A percentile compares a stretch with the other conserved stretches of the same genome.
phyloP scores from a whole-genome alignment of 208 protist genomes.

The Leishmania arabica region DNA sequence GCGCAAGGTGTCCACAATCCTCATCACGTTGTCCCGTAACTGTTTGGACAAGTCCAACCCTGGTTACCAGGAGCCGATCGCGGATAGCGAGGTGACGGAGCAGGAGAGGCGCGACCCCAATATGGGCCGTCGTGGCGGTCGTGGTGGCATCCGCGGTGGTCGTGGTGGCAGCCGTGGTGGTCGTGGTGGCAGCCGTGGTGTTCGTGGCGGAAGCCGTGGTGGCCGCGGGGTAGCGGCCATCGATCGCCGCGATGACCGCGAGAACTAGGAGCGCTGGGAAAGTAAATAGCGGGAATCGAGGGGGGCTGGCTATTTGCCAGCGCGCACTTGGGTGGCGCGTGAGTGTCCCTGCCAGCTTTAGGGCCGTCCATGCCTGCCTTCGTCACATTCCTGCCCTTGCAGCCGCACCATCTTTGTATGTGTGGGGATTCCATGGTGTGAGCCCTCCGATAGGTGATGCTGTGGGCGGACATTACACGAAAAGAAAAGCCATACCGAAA shows the following conservation, averaged over 20 bases:
- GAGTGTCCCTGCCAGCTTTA: background rate
- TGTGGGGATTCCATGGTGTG: background rate
- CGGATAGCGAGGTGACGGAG: slow-evolving; percentile 85
- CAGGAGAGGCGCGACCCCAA: slow-evolving; percentile 71
- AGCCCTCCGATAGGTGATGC: background rate
- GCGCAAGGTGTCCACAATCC: slow-evolving; percentile 88
- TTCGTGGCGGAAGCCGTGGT: slow-evolving; percentile 31
- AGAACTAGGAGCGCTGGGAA: background rate
- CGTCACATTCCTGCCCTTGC: background rate
- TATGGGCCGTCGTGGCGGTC: slow-evolving; percentile 34
- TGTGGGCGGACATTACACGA: background rate
- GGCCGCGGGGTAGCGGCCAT: slow-evolving; percentile 35
- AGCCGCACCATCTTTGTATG: background rate
- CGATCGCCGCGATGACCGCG: slow-evolving; percentile 36
- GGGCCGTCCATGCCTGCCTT: background rate
- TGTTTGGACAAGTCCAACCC: slow-evolving; percentile 81
- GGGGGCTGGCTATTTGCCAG: background rate
- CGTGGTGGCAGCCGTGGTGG: slow-evolving; percentile 32
- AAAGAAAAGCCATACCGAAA: background rate
- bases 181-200: slow-evolving; percentile 31
- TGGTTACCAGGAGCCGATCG: slow-evolving; percentile 92
- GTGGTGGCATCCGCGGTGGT: slow-evolving; percentile 39
- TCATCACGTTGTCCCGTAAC: slow-evolving; percentile 90
- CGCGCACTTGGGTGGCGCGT: background rate
- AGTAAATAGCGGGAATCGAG: background rate